These are phyloP conservation scores for Dicorynia guianensis DNA, from an alignment of 306 rosid species.

Conservation along the genomic window DNA sequence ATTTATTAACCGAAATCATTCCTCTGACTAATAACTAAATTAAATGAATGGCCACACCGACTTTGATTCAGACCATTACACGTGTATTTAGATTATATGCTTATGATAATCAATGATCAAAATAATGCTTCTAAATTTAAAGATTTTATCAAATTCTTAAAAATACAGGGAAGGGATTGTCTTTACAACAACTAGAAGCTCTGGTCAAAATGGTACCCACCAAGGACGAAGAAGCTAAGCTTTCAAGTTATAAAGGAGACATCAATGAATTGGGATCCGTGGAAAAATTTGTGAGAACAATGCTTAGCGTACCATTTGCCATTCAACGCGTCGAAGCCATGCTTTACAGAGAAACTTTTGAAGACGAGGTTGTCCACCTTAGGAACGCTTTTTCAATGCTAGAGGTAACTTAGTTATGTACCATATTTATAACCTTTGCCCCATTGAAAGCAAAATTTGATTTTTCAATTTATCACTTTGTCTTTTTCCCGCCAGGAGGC, in stretches of 20 bases:
- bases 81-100: slow-evolving; percentile 36
- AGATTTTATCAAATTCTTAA: slow-evolving; percentile 14
- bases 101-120: slow-evolving; percentile 20
- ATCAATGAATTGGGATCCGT: slow-evolving; percentile 85
- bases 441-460: not conserved
- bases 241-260: slow-evolving; percentile 74
- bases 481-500: slow-evolving; percentile 66
- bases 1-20: too few species aligned
- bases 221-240: slow-evolving; percentile 83
- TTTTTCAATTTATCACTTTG: not conserved
- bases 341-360: slow-evolving; percentile 91
- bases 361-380: slow-evolving; percentile 93
- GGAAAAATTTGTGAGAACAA: slow-evolving; percentile 74
- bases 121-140: slow-evolving; percentile 27
- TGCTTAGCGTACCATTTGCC: slow-evolving; percentile 75
- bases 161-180: slow-evolving; percentile 74
- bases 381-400: slow-evolving; percentile 88
- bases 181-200: slow-evolving; percentile 87
- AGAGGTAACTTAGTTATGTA: slow-evolving; percentile 60
- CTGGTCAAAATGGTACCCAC: slow-evolving; percentile 88
- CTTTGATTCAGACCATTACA: slow-evolving; percentile 26
- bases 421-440: not conserved
- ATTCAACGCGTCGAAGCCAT: slow-evolving; percentile 81
- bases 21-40: slow-evolving; percentile 7
- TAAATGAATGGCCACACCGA: not conserved